A percentile compares a stretch with the other conserved stretches of the same genome.
These are phyloP conservation scores for Cordyceps farinosa DNA, from an alignment of 2,329 filamentous ascomycete genomes.

Conservation along the genomic window DNA sequence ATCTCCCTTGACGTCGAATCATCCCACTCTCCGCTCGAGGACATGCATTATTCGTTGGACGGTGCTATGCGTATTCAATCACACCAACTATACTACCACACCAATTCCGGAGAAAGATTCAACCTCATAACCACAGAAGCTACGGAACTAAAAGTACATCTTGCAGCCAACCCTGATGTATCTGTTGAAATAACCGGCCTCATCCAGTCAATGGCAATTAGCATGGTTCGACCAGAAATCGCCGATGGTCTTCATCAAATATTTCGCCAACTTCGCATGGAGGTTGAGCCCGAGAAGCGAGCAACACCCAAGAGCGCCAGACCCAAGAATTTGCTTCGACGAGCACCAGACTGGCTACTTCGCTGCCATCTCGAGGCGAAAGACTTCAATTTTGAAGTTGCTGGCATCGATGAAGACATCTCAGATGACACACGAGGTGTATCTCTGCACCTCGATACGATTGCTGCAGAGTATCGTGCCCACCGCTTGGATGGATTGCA, in stretches of 20 bases:
- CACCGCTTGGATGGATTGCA: conserved; percentile 67
- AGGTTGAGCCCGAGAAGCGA: conserved; percentile 61
- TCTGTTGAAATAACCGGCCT: conserved; percentile 76
- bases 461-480: conserved; percentile 84
- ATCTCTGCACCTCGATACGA: conserved; percentile 80
- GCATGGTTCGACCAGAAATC: conserved; percentile 88
- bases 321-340: conserved; percentile 69
- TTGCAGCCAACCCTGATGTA: conserved; percentile 82
- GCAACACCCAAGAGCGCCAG: conserved; percentile 44
- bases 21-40: conserved; percentile 82
- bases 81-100: conserved; percentile 93
- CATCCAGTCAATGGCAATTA: conserved; percentile 81
- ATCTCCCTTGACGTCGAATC: conserved; percentile 91
- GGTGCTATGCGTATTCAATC: conserved; percentile 80
- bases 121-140: conserved; percentile 85
- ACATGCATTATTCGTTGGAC: conserved; percentile 80
- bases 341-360: conserved; percentile 77
- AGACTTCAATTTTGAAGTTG: conserved; percentile 86
- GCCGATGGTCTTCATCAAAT: conserved; percentile 91
- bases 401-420: conserved; percentile 79
- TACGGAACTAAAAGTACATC: conserved; percentile 79
- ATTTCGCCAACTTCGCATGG: conserved; percentile 72
- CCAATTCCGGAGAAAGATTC: conserved; percentile 74
- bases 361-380: conserved; percentile 81
- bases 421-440: conserved; percentile 79